These are phyloP conservation scores for Fusarium veterinarium DNA, from an alignment of 2,329 filamentous ascomycete genomes.

Conservation along the genomic window DNA sequence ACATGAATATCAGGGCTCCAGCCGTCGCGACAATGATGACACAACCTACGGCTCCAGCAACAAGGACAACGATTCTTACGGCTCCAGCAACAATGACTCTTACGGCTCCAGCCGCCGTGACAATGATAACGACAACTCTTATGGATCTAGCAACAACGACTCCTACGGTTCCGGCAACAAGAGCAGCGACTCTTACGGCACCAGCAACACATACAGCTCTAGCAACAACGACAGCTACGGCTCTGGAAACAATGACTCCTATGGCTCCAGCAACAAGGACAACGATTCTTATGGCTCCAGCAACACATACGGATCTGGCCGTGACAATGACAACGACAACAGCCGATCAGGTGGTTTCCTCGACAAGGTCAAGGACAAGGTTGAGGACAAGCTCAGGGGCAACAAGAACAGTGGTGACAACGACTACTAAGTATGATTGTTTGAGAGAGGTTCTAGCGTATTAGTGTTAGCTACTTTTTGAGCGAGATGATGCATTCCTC, in stretches of 20 bases:
- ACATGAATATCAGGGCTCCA: conserved; percentile 12
- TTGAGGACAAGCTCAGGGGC: conserved; percentile 60
- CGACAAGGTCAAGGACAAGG: conserved; percentile 70
- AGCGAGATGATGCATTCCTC: conserved; percentile 15
- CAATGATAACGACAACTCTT: neutral
- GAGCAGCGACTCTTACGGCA: neutral
- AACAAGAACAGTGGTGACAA: conserved; percentile 48
- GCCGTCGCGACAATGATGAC: conserved; percentile 18
- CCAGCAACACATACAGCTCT: conserved; percentile 23
- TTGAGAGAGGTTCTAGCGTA: conserved; percentile 9
- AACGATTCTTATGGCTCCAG: conserved; percentile 14
- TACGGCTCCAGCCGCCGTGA: neutral
- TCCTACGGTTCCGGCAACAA: neutral
- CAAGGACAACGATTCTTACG: conserved; percentile 2
- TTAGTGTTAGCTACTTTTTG: neutral
- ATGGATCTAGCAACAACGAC: conserved; percentile 5
- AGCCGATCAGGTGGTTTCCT: conserved; percentile 57
- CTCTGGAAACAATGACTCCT: neutral
- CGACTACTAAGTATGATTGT: conserved; percentile 35
- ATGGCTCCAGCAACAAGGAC: neutral
- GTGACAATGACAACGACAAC: conserved; percentile 13
- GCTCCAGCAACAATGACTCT: neutral
- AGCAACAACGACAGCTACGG: conserved; percentile 6
- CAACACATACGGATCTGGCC: conserved; percentile 12
- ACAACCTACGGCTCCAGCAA: neutral